These are phyloP conservation scores for Colletotrichum graminicola DNA, from an alignment of 2,329 filamentous ascomycete genomes.

Conservation along the genomic window DNA sequence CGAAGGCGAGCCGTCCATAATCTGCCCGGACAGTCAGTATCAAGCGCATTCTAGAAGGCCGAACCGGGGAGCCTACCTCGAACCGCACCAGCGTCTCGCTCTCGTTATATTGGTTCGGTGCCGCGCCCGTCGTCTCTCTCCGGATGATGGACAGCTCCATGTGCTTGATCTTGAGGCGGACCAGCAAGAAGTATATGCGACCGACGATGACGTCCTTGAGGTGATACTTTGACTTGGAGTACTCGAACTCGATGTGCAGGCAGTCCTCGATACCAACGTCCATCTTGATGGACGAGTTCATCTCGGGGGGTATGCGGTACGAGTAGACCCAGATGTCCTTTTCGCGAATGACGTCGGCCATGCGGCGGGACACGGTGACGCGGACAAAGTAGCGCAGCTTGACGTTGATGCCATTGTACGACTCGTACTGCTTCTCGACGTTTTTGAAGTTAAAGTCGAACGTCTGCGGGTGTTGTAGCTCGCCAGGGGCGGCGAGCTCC, in stretches of 20 bases:
- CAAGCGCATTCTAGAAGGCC: neutral
- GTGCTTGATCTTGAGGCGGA: constrained; percentile 98
- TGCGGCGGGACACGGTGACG: constrained; percentile 94
- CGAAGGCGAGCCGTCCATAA: constrained; percentile 99
- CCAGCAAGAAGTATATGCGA: constrained; percentile 96
- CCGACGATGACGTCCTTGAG: constrained; percentile 99
- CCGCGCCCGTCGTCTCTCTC: constrained; percentile 93
- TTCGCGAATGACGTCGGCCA: constrained; percentile 98
- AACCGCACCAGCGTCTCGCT: constrained; percentile 98
- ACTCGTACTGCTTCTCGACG: constrained; percentile 99
- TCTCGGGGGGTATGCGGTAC: constrained; percentile 97
- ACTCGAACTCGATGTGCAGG: constrained; percentile 99
- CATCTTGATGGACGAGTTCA: constrained; percentile 99
- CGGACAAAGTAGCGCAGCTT: constrained; percentile 98
- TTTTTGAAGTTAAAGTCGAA: constrained; percentile 99
- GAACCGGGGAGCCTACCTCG: constrained; percentile 68
- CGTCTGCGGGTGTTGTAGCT: constrained; percentile 98
- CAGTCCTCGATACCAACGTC: constrained; percentile 99
- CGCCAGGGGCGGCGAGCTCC: constrained; percentile 94
- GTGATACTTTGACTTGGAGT: constrained; percentile 99
- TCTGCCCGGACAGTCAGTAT: constrained; percentile 61
- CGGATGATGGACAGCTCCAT: constrained; percentile 99
- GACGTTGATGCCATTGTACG: constrained; percentile 99
- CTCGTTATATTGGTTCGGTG: constrained; percentile 99
- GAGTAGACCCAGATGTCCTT: constrained; percentile 99